Percentiles rank a stretch among this genome's conserved stretches.
Evolutionary conservation across 2,329 filamentous ascomycete species (phyloP).

Genomic region (Ascochyta fabae): DNA sequence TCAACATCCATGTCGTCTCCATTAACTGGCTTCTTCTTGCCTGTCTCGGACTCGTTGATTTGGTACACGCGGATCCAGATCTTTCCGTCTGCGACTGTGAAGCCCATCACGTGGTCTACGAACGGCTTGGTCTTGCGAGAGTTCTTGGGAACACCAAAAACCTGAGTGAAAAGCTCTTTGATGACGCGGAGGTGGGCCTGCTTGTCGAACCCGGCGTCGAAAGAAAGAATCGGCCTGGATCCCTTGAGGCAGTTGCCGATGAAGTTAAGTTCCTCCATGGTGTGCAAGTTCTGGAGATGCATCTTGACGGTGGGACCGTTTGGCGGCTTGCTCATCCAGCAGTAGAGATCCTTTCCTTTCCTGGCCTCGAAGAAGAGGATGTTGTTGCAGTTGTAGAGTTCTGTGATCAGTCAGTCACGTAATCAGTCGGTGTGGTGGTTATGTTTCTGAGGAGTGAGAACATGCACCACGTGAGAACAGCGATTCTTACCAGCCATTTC

Average conservation of each 20-base stretch:
- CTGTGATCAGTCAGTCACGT: conserved; percentile 36
- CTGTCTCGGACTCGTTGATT: conserved; percentile 80
- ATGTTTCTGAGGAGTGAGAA: conserved; percentile 62
- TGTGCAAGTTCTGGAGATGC: conserved; percentile 87
- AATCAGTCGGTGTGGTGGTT: conserved; percentile 56
- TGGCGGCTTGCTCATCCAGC: conserved; percentile 91
- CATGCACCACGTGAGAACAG: not conserved
- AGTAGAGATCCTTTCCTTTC: conserved; percentile 92
- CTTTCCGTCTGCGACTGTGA: conserved; percentile 89
- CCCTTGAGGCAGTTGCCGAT: conserved; percentile 96
- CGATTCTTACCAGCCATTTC: conserved; percentile 46
- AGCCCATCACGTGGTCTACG: conserved; percentile 91
- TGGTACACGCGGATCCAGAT: conserved; percentile 97
- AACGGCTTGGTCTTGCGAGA: conserved; percentile 94
- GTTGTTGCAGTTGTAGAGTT: conserved; percentile 93
- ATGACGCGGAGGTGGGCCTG: conserved; percentile 81
- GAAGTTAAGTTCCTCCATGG: conserved; percentile 96
- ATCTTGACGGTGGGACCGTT: conserved; percentile 79
- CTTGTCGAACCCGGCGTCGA: conserved; percentile 84
- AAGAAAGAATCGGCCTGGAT: conserved; percentile 86
- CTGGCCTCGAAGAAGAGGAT: conserved; percentile 94
- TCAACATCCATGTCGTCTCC: conserved; percentile 50
- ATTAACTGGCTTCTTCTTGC: conserved; percentile 51
- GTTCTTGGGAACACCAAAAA: conserved; percentile 89
- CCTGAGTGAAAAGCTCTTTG: conserved; percentile 87